A percentile compares a stretch with the other conserved stretches of the same genome.
Evolutionary conservation across 2,329 filamentous ascomycete genomes (phyloP).

Genomic region (Parascedosporium putredinis): DNA sequence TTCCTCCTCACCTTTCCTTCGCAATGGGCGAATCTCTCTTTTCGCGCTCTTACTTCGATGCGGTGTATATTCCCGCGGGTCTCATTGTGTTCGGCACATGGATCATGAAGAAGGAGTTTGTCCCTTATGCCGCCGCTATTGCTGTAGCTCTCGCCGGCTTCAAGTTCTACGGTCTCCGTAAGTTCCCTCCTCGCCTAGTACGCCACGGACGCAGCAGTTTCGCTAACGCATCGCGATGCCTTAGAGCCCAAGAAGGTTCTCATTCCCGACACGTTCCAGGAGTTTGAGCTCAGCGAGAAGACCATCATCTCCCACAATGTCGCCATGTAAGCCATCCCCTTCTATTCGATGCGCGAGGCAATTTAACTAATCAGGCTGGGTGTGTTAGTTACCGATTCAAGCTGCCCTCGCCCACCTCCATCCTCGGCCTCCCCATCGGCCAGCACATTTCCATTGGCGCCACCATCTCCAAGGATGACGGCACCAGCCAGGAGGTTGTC

Average conservation of each 20-base stretch:
- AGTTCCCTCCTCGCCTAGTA: slow-evolving; percentile 24
- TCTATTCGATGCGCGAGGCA: not conserved
- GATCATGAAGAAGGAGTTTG: slow-evolving; percentile 70
- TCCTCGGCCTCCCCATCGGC: slow-evolving; percentile 93
- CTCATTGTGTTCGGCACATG: slow-evolving; percentile 66
- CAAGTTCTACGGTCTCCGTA: slow-evolving; percentile 65
- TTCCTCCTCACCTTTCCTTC: not conserved
- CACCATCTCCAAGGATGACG: slow-evolving; percentile 54
- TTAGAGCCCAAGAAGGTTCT: slow-evolving; percentile 71
- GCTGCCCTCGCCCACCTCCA: slow-evolving; percentile 64
- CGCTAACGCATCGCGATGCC: not conserved
- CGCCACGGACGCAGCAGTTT: not conserved
- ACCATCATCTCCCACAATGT: slow-evolving; percentile 96
- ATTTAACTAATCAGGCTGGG: slow-evolving; percentile 2
- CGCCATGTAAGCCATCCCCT: slow-evolving; percentile 59
- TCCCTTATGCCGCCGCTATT: slow-evolving; percentile 57
- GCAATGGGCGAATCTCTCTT: slow-evolving; percentile 29
- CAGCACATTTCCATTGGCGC: slow-evolving; percentile 97
- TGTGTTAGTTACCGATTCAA: slow-evolving; percentile 72
- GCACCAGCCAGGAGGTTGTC: slow-evolving; percentile 70
- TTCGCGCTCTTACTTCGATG: slow-evolving; percentile 60
- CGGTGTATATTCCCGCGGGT: slow-evolving; percentile 73
- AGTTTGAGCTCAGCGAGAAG: slow-evolving; percentile 91
- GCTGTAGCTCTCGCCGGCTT: slow-evolving; percentile 56
- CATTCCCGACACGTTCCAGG: slow-evolving; percentile 78